A percentile compares a stretch with the other conserved stretches of the same genome.
These are phyloP conservation scores for Fusarium devonianum DNA, from an alignment of 2,329 filamentous ascomycete genomes.

Conservation along the genomic window DNA sequence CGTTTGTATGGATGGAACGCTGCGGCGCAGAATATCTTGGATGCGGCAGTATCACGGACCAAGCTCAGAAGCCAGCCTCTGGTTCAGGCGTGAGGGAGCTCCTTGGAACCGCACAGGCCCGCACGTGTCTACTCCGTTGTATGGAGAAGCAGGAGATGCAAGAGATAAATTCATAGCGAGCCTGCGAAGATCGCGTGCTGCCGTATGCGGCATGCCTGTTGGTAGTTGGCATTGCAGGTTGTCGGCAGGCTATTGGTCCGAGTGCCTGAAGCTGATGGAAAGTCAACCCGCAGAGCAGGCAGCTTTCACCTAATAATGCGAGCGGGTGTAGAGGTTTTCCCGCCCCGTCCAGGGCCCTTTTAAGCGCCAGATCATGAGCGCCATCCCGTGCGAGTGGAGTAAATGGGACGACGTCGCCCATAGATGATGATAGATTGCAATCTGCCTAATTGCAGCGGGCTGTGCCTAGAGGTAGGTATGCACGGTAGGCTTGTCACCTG, in stretches of 20 bases:
- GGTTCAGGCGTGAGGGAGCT: conserved; percentile 8
- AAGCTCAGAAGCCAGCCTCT: neutral
- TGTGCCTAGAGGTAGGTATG: no score
- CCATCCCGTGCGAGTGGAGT: no score
- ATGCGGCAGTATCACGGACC: neutral
- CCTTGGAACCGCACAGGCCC: conserved; percentile 5
- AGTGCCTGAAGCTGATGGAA: conserved; percentile 18
- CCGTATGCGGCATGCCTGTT: conserved; percentile 12
- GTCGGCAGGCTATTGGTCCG: conserved; percentile 33
- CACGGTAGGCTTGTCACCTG: no score
- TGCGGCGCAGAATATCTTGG: neutral
- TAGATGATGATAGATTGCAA: no score
- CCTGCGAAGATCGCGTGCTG: conserved; percentile 21
- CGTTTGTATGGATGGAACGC: neutral
- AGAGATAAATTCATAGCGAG: conserved; percentile 28
- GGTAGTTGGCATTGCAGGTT: conserved; percentile 23
- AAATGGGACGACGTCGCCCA: no score
- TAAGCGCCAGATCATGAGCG: neutral
- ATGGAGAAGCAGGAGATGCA: conserved; percentile 7
- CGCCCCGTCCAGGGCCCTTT: neutral
- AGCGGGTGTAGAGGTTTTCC: neutral
- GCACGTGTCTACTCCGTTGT: conserved; percentile 5
- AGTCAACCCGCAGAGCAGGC: neutral
- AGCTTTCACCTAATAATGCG: no score
- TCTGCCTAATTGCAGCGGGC: no score